Conservation (phyloP, 495 filamentous ascomycete species). For the Parachaetomium inaequale region DNA sequence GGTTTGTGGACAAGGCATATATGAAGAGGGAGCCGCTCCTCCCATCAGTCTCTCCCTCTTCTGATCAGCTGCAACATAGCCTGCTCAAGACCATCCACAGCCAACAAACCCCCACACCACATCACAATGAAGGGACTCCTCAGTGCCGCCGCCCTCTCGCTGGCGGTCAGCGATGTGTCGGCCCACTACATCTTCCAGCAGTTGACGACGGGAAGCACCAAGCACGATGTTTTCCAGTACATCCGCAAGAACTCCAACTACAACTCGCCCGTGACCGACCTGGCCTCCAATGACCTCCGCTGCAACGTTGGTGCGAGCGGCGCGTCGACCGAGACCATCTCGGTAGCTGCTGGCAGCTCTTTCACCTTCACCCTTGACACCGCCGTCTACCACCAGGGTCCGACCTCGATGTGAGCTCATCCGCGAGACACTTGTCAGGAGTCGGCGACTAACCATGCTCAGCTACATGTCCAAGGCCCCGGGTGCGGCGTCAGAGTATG, state of each 20-base stretch:
- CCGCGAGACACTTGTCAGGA: background rate
- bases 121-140: slow-evolving; percentile 40
- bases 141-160: slow-evolving; percentile 32
- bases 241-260: slow-evolving; percentile 56
- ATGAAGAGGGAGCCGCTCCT: background rate
- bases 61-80: background rate
- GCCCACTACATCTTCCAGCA: slow-evolving; percentile 53
- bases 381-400: slow-evolving; percentile 60
- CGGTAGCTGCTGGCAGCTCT: slow-evolving; percentile 48
- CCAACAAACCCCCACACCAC: background rate
- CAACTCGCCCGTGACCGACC: slow-evolving; percentile 59
- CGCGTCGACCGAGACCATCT: slow-evolving; percentile 42
- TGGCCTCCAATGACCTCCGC: slow-evolving; percentile 51
- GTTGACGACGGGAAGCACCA: slow-evolving; percentile 41
- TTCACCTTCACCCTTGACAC: slow-evolving; percentile 51
- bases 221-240: slow-evolving; percentile 47
- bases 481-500: slow-evolving; percentile 39
- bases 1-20: background rate
- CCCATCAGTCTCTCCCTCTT: background rate
- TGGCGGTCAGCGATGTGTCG: slow-evolving; percentile 39
- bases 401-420: slow-evolving; percentile 45
- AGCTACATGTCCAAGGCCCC: slow-evolving; percentile 54
- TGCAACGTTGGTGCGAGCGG: slow-evolving; percentile 57
- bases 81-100: background rate
- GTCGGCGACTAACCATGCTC: background rate